These are phyloP conservation scores for Talaromyces verruculosus DNA, from an alignment of 2,329 filamentous ascomycete species.

Conservation along the genomic window DNA sequence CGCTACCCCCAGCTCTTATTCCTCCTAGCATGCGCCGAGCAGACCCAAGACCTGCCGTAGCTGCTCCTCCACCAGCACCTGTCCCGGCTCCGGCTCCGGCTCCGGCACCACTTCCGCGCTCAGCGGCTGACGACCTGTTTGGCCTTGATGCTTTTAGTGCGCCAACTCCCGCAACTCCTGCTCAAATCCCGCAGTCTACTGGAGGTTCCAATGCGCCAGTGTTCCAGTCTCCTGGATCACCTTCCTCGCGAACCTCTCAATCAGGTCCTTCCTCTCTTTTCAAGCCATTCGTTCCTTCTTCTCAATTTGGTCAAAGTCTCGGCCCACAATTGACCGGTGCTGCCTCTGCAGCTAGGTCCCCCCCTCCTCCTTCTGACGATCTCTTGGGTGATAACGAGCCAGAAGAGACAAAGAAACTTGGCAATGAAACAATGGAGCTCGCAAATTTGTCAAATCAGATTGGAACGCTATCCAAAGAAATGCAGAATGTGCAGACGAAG, in stretches of 20 bases:
- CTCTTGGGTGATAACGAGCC: conserved; percentile 87
- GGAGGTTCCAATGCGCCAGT: conserved; percentile 62
- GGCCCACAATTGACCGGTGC: conserved; percentile 74
- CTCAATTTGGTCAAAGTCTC: conserved; percentile 83
- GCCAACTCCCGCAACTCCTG: conserved; percentile 54
- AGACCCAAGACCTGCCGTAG: conserved; percentile 44
- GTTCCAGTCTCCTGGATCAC: conserved; percentile 58
- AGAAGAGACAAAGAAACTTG: conserved; percentile 83
- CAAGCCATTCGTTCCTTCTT: conserved; percentile 89
- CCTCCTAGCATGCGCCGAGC: conserved; percentile 77
- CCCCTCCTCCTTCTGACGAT: conserved; percentile 69
- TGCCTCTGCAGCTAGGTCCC: conserved; percentile 42
- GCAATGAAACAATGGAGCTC: conserved; percentile 84
- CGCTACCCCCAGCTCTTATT: conserved; percentile 77
- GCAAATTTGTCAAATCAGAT: conserved; percentile 97
- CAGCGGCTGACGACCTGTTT: conserved; percentile 90
- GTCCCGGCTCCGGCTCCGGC: conserved; percentile 38
- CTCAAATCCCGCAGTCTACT: conserved; percentile 66
- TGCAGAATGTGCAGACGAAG: conserved; percentile 87
- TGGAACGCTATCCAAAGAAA: conserved; percentile 83
- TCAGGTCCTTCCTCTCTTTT: conserved; percentile 55
- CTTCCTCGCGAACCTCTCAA: conserved; percentile 37
- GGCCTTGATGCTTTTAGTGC: conserved; percentile 75
- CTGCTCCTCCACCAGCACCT: conserved; percentile 39
- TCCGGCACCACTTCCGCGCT: conserved; percentile 57